Evolutionary conservation across 1,284 basidiomycete species (phyloP).

Genomic region (Ustilago loliicola): DNA sequence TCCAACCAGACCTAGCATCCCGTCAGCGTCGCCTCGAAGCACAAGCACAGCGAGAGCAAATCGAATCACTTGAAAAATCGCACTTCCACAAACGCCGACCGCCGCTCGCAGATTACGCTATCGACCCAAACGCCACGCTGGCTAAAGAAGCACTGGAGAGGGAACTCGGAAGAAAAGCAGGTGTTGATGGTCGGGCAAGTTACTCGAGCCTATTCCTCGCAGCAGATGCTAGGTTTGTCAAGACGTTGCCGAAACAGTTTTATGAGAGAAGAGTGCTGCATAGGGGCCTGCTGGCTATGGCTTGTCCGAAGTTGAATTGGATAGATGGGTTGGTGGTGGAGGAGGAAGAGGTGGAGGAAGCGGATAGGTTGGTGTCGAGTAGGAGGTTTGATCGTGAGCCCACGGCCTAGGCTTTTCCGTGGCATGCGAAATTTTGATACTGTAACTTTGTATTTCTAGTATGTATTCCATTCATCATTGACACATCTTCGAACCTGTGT

Average conservation of each 20-base stretch:
- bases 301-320: constrained; percentile 63
- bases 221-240: constrained; percentile 60
- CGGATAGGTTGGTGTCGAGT: constrained; percentile 54
- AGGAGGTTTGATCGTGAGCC: constrained; percentile 27
- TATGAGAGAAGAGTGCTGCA: constrained; percentile 57
- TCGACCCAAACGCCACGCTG: constrained; percentile 33
- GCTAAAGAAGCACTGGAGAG: constrained; percentile 27
- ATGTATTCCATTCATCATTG: no score
- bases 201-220: constrained; percentile 50
- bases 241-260: constrained; percentile 57
- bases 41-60: constrained; percentile 30
- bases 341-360: constrained; percentile 58
- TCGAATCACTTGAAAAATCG: constrained; percentile 59
- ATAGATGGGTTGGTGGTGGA: constrained; percentile 63
- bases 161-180: constrained; percentile 22
- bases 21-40: constrained; percentile 21
- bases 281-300: constrained; percentile 67
- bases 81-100: constrained; percentile 65
- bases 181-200: constrained; percentile 8
- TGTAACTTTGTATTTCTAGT: constrained; percentile 4
- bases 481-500: background rate
- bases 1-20: constrained; percentile 56
- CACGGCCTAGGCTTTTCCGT: no score
- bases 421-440: no score
- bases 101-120: constrained; percentile 32